A percentile compares a stretch with the other conserved stretches of the same genome.
These are phyloP conservation scores for Atalantia buxifolia DNA, from an alignment of 345 rosid species.

Conservation along the genomic window DNA sequence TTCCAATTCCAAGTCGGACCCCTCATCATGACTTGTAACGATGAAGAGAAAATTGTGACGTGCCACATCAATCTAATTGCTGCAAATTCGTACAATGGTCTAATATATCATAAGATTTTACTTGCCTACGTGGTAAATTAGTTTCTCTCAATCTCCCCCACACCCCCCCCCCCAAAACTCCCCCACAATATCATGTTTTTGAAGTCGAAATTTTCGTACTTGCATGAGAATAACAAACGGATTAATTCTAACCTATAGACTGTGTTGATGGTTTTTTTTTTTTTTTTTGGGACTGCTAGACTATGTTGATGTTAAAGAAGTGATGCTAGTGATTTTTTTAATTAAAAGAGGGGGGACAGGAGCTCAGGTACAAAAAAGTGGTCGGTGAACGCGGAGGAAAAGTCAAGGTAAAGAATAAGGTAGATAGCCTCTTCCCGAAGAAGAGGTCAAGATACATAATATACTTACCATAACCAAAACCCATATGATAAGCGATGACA, in stretches of 20 bases:
- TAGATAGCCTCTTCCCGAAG: neutral
- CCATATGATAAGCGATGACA: no score
- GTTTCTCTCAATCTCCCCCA: no score
- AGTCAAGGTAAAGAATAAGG: neutral
- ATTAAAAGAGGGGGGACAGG: no score
- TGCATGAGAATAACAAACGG: neutral
- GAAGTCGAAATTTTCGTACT: neutral
- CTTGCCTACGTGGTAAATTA: no score
- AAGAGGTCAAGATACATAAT: neutral
- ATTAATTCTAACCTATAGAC: no score
- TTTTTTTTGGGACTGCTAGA: no score
- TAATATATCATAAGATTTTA: neutral
- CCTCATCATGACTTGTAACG: neutral
- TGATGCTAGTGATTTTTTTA: neutral
- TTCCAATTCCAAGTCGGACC: neutral
- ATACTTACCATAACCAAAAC: neutral
- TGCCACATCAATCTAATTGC: no score
- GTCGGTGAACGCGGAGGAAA: neutral
- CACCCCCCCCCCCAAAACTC: no score
- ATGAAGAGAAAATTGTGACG: neutral
- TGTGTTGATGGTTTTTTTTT: no score
- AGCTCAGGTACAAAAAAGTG: neutral
- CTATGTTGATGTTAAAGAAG: neutral
- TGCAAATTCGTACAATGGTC: neutral
- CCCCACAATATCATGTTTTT: no score